Evolutionary conservation across 345 rosid species (phyloP).

Genomic region (Moricandia moricandioides): DNA sequence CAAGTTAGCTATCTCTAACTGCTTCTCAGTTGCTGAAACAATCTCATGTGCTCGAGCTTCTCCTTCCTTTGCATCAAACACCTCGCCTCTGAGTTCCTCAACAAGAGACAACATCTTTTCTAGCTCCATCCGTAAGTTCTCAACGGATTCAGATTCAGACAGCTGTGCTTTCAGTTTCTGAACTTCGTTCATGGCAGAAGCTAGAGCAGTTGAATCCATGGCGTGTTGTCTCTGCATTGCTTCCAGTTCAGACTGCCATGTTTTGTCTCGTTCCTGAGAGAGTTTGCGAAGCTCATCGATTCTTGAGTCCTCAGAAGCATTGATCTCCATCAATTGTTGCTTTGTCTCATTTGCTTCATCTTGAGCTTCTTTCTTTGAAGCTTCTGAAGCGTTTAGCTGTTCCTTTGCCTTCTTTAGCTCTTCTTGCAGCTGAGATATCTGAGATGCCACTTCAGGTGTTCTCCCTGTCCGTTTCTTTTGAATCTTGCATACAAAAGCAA

Average conservation of each 20-base stretch:
- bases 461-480: slow-evolving; percentile 63
- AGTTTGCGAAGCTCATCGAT: slow-evolving; percentile 79
- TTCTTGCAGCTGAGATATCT: slow-evolving; percentile 71
- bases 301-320: slow-evolving; percentile 74
- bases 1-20: slow-evolving; percentile 60
- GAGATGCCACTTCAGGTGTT: slow-evolving; percentile 61
- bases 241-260: slow-evolving; percentile 96
- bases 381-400: slow-evolving; percentile 65
- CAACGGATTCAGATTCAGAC: slow-evolving; percentile 64
- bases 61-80: slow-evolving; percentile 62
- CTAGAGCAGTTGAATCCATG: slow-evolving; percentile 73
- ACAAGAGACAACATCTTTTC: slow-evolving; percentile 63
- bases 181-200: slow-evolving; percentile 81
- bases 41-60: slow-evolving; percentile 71
- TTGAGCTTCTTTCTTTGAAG: slow-evolving; percentile 62
- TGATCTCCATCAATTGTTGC: slow-evolving; percentile 67
- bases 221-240: slow-evolving; percentile 85
- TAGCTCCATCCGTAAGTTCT: slow-evolving; percentile 62
- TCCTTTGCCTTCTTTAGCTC: slow-evolving; percentile 84
- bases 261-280: slow-evolving; percentile 85
- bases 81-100: slow-evolving; percentile 63
- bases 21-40: slow-evolving; percentile 53
- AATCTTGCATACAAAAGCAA: slow-evolving; percentile 26
- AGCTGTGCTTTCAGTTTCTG: slow-evolving; percentile 87
- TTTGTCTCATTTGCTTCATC: slow-evolving; percentile 78